Base-by-base conservation (phyloP, 2,329 filamentous ascomycete species). In the Exserohilum turcica region DNA sequence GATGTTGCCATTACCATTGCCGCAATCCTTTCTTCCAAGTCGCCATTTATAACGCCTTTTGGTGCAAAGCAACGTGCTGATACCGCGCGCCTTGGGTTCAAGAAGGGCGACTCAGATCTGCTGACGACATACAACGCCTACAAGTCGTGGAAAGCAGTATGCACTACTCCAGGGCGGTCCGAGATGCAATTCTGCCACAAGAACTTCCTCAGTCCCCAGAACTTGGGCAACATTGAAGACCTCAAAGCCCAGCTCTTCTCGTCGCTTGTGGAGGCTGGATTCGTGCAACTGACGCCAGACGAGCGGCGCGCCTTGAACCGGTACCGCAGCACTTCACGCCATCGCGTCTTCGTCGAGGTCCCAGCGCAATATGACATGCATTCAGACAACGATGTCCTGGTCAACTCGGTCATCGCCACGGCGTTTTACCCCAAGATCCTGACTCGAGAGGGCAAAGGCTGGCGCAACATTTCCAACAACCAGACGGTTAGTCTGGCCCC, bases 351-450 rank as follows among this genome's bases (percentile, higher is more conserved):
- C 73, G 95, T 95, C 67, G 83, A 86, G n/a, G 81, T 96, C 0
- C 93, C 92, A 0, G 80, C 86, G 38, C 82, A 88, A 9, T 87
- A 91, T 61, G 88, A 93, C 65, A 74, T 80, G 27, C 89, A 94
- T 69, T 92, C 89, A 59, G 83, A 87, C 48, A 93, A 95, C 57
- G 92, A 99, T 62, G 66, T 87, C 1, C 81, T 97, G 19, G 82
- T 91, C 5, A 85, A 87, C 55, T 89, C 92, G 0, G 89, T 97
- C 36, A 89, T 97, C 63, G 90, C 92, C 0, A 96, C 91, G 85
- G 92, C 91, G 46, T 96, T 99, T 78, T 97, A 99, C 68, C 94
- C 94, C 0, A 97, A 96, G 67, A 83, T 99, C 13, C 82, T 97
- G 3, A 85, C 89, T 21, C 86, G 89, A 50, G 92, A 97, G 66